These are phyloP conservation scores for Eucalyptus tenuipes DNA, from an alignment of 345 rosid species.

Conservation along the genomic window DNA sequence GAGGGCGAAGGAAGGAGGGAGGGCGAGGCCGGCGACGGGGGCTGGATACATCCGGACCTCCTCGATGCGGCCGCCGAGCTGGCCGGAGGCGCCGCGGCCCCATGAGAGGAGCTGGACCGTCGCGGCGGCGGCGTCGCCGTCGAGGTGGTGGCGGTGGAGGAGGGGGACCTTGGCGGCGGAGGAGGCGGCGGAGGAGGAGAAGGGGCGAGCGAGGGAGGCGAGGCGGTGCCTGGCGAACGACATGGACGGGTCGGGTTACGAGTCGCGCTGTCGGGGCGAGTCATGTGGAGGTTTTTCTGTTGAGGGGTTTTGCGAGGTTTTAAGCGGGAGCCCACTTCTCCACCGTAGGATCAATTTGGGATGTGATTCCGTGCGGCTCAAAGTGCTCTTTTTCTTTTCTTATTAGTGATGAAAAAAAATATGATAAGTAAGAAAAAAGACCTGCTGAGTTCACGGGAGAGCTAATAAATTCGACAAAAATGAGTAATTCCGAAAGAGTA, in stretches of 20 bases:
- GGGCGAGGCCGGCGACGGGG: constrained; percentile 42
- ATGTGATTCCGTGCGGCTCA: background rate
- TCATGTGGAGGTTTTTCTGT: background rate
- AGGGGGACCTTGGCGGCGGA: constrained; percentile 25
- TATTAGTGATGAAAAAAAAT: background rate
- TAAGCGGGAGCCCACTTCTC: background rate
- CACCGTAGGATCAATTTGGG: background rate
- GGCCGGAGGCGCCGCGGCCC: constrained; percentile 96
- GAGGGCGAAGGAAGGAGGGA: constrained; percentile 33
- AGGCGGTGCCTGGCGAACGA: constrained; percentile 4
- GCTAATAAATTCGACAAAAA: background rate
- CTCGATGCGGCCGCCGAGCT: constrained; percentile 86
- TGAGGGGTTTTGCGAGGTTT: background rate
- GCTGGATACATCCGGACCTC: constrained; percentile 64
- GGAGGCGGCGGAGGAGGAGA: constrained; percentile 5
- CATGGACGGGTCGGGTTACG: background rate
- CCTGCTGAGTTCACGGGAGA: background rate
- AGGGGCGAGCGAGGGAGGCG: background rate
- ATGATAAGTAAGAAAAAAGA: background rate
- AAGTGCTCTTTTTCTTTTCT: background rate
- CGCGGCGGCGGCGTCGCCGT: constrained; percentile 14
- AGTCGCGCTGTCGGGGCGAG: background rate
- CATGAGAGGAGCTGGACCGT: constrained; percentile 67
- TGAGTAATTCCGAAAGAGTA: background rate
- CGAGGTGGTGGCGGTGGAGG: constrained; percentile 22